phyloP scores from a whole-genome alignment of 1,139 yeast species.

The Blastobotrys persicus region DNA sequence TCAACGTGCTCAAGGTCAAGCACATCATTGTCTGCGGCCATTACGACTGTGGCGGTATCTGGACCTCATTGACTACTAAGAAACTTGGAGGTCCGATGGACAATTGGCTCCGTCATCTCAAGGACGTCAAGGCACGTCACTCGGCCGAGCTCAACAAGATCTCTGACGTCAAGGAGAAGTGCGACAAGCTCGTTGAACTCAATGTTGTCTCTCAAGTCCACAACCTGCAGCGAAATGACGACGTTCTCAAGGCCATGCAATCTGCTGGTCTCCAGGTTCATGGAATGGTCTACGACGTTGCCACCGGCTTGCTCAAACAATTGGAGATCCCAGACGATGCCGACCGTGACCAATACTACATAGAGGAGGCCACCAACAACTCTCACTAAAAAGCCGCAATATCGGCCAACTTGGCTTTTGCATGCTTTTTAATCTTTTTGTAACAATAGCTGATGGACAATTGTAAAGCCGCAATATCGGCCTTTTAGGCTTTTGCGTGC shows the following conservation, averaged over 20 bases:
- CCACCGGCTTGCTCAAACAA: conserved; percentile 61
- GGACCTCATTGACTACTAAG: conserved; percentile 75
- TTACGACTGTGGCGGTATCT: conserved; percentile 94
- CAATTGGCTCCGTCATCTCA: conserved; percentile 71
- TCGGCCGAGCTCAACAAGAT: conserved; percentile 40
- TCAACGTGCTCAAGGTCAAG: conserved; percentile 78
- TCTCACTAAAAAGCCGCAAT: conserved; percentile 3
- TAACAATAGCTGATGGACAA: too few species aligned
- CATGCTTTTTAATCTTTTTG: neutral
- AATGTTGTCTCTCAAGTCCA: conserved; percentile 66
- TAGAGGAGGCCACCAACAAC: conserved; percentile 7
- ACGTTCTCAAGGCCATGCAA: conserved; percentile 69
- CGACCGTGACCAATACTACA: conserved; percentile 24
- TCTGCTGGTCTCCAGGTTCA: conserved; percentile 78
- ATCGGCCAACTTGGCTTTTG: conserved; percentile 4
- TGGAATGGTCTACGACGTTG: conserved; percentile 87
- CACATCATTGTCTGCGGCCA: conserved; percentile 95
- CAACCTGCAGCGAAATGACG: conserved; percentile 63
- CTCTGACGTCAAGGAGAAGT: conserved; percentile 47
- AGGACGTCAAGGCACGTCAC: conserved; percentile 66
- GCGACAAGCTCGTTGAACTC: conserved; percentile 69
- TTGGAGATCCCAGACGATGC: conserved; percentile 41
- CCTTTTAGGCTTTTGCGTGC: conserved; percentile 3
- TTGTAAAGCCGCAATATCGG: conserved; percentile 3
- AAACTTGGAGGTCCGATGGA: conserved; percentile 73